These are phyloP conservation scores for Parascedosporium putredinis DNA, from an alignment of 2,329 filamentous ascomycete genomes.

Conservation along the genomic window DNA sequence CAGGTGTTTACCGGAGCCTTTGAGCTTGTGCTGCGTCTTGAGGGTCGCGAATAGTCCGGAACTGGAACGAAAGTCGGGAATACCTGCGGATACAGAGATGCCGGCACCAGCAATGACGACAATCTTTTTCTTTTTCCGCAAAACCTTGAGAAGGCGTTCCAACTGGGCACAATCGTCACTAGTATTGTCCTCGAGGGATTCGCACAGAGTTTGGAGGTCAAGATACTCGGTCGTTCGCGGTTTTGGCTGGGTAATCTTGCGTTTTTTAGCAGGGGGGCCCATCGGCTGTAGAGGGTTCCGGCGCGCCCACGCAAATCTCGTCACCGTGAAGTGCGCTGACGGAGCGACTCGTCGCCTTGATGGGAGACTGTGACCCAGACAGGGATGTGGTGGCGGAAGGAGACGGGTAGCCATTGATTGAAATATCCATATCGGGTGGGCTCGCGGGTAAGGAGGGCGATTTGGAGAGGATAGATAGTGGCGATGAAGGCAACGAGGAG, in stretches of 20 bases:
- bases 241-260: constrained; percentile 49
- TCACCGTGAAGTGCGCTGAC: constrained; percentile 15
- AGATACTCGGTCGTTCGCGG: constrained; percentile 74
- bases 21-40: constrained; percentile 79
- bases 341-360: constrained; percentile 28
- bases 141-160: constrained; percentile 58
- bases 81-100: constrained; percentile 92
- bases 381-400: constrained; percentile 33
- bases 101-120: constrained; percentile 93
- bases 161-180: constrained; percentile 44
- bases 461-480: constrained; percentile 41
- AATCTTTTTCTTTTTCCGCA: constrained; percentile 90
- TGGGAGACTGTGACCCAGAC: constrained; percentile 41
- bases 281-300: constrained; percentile 28
- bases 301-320: constrained; percentile 19
- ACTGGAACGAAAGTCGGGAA: constrained; percentile 92
- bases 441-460: constrained; percentile 41
- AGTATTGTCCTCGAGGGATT: constrained; percentile 35
- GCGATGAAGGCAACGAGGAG: constrained; percentile 41
- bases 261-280: constrained; percentile 65
- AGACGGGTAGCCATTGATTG: constrained; percentile 39
- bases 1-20: constrained; percentile 85
- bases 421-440: constrained; percentile 25
- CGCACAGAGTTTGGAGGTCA: constrained; percentile 39
- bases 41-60: constrained; percentile 81